Evolutionary conservation across 1,284 basidiomycete species (phyloP), one percentile per base, ranked within the genome.

Genomic region (Polyporus tsugae): DNA sequence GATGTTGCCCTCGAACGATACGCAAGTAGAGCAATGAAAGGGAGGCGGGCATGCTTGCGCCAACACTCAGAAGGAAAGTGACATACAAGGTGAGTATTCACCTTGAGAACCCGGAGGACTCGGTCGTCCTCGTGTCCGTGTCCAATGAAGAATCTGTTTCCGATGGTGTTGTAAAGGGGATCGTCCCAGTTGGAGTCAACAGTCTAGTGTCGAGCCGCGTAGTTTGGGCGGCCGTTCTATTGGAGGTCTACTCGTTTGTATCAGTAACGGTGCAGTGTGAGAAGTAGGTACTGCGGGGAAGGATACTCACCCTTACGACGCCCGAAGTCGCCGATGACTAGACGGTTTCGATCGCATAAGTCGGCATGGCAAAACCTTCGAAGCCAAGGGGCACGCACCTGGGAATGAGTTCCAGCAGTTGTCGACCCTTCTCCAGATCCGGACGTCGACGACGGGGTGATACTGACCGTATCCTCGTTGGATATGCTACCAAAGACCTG

Each of bases 401-500:
- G 22, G 7, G 35, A 13, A 58, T 10, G 35, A 19, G 57, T 63
- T 17, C 62, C 19, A 49, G 13, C 6, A 19, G 25, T 19, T 25
- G 29, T 33, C 38, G 39, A 49, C n/a, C 11, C 19, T 41, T 55
- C 39, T 13, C 58, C 42, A 5, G 25, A n/a, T 4, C 13, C 17
- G 25, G 36, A 46, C 6, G 53, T 57, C 2, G 46, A 19, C 39
- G 60, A 60, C 15, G 33, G 46, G 19, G 68, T 10, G 36, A 39
- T 19, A 5, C 35, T 58, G 36, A 4, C 19, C 4, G 57, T 38
- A 13, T 39, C 10, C 35, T 42, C 38, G 39, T 41, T 39, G 38
- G 15, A 33, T 19, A 36, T 63, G 42, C 60, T 65, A n/a, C 58
- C 60, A 25, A 59, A 36, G 6, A 44, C 64, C 63, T 70, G 68